Evolutionary conservation across 2,329 filamentous ascomycete species (phyloP).

Genomic region (Metarhizium sp.): DNA sequence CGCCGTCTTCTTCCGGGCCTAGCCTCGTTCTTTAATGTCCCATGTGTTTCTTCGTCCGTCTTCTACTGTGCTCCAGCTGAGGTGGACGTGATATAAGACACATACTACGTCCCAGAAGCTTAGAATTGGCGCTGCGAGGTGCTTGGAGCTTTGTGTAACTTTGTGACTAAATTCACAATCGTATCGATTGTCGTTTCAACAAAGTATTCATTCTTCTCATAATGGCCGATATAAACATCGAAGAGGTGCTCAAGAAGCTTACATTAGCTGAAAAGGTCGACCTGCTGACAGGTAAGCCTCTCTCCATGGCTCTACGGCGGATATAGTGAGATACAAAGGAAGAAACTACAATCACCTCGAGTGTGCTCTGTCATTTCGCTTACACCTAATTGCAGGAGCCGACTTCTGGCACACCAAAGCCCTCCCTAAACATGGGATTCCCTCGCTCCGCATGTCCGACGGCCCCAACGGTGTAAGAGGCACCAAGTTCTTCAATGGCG

Average conservation of each 20-base stretch:
- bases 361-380: not conserved
- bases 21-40: not conserved
- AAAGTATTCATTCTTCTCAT: not conserved
- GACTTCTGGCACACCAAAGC: constrained; percentile 63
- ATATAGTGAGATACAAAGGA: not conserved
- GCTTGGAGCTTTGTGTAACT: no score
- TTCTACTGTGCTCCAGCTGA: no score
- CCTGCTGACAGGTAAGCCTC: constrained; percentile 36
- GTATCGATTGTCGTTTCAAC: no score
- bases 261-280: constrained; percentile 43
- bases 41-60: not conserved
- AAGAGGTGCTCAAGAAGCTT: constrained; percentile 44
- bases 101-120: no score
- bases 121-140: no score
- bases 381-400: constrained; percentile 31
- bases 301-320: not conserved
- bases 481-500: constrained; percentile 57
- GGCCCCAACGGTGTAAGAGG: constrained; percentile 63
- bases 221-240: constrained; percentile 45
- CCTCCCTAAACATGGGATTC: constrained; percentile 50
- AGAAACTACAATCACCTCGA: not conserved
- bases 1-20: not conserved
- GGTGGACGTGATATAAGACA: no score
- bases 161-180: no score
- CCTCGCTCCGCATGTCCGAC: constrained; percentile 56